Evolutionary conservation across 1,139 yeast genomes (phyloP), one percentile per base, ranked within the genome.

Genomic region (Pneumocystis carinii): DNA sequence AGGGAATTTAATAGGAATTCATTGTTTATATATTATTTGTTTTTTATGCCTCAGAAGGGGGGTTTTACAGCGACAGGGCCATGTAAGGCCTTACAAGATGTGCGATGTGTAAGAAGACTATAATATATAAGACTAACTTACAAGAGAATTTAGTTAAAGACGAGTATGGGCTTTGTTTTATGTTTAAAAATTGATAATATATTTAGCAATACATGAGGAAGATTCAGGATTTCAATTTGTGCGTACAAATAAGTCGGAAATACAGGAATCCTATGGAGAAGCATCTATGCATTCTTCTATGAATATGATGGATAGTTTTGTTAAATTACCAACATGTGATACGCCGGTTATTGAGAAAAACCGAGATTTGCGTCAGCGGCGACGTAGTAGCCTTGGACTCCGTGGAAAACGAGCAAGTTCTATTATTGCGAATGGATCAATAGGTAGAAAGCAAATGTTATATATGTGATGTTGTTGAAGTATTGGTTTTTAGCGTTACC

Each of bases 341-440:
- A 75, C 79, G 0, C 81, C 80, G 3, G 71, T 77, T 61, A 74
- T 76, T 59, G 72, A 75, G 61, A 71, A 75, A 63, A 77, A 76
- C 67, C 74, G 77, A 64, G 72, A 71, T 59, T 63, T 74, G 63
- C 70, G 76, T 59, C 70, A 71, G 57, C 59, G 70, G 61, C 59
- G 74, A 53, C 66, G 72, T 35, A 70, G 74, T 36, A 72, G 75
- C 61, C 66, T 74, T 38, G 72, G 71, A 24, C 70, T 72, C 64
- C 75, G 94, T 59, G 94, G 94, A 1, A 85, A 84, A 69, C 75
- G 94, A 48, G 81, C 85, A 2, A 86, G 87, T 70, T 84, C 90
- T 0, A 80, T 48, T 19, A 27, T 86, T 15, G 90, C 92, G 0
- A 85, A 84, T 70, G 92, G 92, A 2, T 83, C 82, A 67, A 77